Conservation (phyloP, 495 filamentous ascomycete species). For the Podospora comata region DNA sequence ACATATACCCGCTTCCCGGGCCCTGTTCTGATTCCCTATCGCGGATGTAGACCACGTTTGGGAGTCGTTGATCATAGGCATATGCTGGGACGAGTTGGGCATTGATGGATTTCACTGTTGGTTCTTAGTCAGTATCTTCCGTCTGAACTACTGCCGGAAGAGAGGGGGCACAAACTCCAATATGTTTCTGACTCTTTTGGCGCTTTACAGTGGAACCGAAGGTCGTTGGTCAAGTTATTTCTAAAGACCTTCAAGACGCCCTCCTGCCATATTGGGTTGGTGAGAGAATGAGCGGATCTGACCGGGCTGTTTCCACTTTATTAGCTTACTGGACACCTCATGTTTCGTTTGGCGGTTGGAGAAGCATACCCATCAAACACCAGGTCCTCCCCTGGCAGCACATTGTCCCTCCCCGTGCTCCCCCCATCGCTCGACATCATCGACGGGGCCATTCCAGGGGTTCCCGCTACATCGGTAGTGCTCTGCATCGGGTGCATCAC, state of each 20-base stretch:
- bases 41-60: constrained; percentile 34
- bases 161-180: constrained; percentile 27
- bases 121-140: not conserved
- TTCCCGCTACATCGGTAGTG: not conserved
- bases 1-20: constrained; percentile 17
- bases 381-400: constrained; percentile 35
- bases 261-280: constrained; percentile 26
- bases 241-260: constrained; percentile 36
- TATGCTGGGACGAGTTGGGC: constrained; percentile 38
- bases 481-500: constrained; percentile 18
- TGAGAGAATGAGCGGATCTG: constrained; percentile 29
- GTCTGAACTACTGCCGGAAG: not conserved
- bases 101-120: constrained; percentile 33
- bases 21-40: constrained; percentile 32
- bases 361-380: constrained; percentile 32
- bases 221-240: constrained; percentile 30
- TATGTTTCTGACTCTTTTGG: constrained; percentile 35
- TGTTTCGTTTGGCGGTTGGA: not conserved
- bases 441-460: constrained; percentile 13
- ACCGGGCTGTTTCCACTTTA: constrained; percentile 19
- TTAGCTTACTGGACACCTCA: not conserved
- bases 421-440: constrained; percentile 24
- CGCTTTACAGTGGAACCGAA: constrained; percentile 34
- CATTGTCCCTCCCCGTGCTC: constrained; percentile 34
- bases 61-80: constrained; percentile 33